These are phyloP conservation scores for Rhizopus sp. DNA, from an alignment of 371 early-diverging fungal species.

Conservation along the genomic window DNA sequence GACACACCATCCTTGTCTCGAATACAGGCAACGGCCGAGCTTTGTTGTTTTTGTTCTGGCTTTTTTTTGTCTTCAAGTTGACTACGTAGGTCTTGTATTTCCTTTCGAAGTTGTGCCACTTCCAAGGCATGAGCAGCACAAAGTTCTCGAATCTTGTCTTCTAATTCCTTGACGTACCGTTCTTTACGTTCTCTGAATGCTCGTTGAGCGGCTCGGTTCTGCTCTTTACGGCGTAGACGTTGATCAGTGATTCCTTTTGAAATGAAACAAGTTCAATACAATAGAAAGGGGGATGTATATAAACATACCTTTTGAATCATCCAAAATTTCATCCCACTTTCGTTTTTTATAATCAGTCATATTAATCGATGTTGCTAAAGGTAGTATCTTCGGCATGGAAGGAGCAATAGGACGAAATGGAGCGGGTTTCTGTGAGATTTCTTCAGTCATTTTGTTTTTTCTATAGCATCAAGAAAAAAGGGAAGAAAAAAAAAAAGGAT, in stretches of 20 bases:
- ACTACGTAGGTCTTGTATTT: slow-evolving; percentile 30
- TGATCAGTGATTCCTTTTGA: slow-evolving; percentile 25
- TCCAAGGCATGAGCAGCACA: slow-evolving; percentile 46
- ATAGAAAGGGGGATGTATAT: neutral
- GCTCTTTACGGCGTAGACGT: slow-evolving; percentile 68
- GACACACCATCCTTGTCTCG: slow-evolving; percentile 50
- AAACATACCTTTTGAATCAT: slow-evolving; percentile 1
- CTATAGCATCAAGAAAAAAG: neutral
- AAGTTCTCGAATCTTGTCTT: slow-evolving; percentile 64
- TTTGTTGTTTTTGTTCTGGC: neutral
- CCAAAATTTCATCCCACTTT: slow-evolving; percentile 9
- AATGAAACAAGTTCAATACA: neutral
- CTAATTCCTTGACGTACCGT: slow-evolving; percentile 66
- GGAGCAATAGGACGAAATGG: slow-evolving; percentile 26
- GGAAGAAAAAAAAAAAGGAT: slow-evolving; percentile 5
- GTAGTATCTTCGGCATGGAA: slow-evolving; percentile 14
- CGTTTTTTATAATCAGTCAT: slow-evolving; percentile 9
- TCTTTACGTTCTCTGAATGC: slow-evolving; percentile 80
- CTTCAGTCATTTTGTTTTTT: neutral
- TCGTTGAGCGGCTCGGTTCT: slow-evolving; percentile 78
- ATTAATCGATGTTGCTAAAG: neutral
- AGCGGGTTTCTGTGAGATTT: slow-evolving; percentile 9
- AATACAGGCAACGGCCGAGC: slow-evolving; percentile 36
- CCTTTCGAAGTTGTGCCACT: slow-evolving; percentile 26
- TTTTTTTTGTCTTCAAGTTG: neutral